Evolutionary conservation across 1,284 basidiomycete species (phyloP).

Genomic region (Inonotus obliquus): DNA sequence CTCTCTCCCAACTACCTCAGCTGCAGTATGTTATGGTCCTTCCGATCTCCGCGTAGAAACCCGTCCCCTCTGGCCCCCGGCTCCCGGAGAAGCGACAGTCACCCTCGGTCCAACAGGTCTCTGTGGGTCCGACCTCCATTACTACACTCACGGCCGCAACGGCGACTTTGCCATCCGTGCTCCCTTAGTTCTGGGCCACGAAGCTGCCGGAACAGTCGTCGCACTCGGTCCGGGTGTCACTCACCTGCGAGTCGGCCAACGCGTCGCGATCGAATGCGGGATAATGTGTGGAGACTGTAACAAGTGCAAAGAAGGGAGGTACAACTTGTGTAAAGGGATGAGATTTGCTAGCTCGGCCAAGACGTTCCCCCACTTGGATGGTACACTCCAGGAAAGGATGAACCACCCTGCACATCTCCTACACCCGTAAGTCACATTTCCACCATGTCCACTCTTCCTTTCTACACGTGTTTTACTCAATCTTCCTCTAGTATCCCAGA

Average conservation of each 20-base stretch:
- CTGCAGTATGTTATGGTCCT: slow-evolving; percentile 68
- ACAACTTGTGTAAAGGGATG: slow-evolving; percentile 90
- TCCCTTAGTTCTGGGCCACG: slow-evolving; percentile 88
- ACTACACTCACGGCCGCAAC: slow-evolving; percentile 85
- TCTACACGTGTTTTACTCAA: neutral
- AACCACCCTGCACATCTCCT: slow-evolving; percentile 84
- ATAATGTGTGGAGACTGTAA: slow-evolving; percentile 77
- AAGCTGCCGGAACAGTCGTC: slow-evolving; percentile 80
- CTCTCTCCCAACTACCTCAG: slow-evolving; percentile 45
- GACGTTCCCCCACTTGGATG: slow-evolving; percentile 90
- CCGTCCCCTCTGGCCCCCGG: slow-evolving; percentile 63
- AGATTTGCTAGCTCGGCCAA: slow-evolving; percentile 88
- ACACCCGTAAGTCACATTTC: slow-evolving; percentile 65
- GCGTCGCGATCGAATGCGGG: slow-evolving; percentile 93
- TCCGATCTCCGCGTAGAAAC: slow-evolving; percentile 70
- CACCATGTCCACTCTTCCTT: neutral
- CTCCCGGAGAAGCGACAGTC: slow-evolving; percentile 66
- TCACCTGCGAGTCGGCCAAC: slow-evolving; percentile 73
- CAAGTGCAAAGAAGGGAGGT: slow-evolving; percentile 71
- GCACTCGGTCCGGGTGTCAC: slow-evolving; percentile 65
- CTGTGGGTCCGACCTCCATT: slow-evolving; percentile 90
- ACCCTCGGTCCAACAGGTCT: slow-evolving; percentile 80
- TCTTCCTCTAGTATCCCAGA: slow-evolving; percentile 62
- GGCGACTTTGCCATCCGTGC: slow-evolving; percentile 85
- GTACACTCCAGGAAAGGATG: slow-evolving; percentile 84